Evolutionary conservation across 106 monocot genomes (phyloP), one percentile per base, ranked within the genome.

Genomic region (Dendrobium officinale): DNA sequence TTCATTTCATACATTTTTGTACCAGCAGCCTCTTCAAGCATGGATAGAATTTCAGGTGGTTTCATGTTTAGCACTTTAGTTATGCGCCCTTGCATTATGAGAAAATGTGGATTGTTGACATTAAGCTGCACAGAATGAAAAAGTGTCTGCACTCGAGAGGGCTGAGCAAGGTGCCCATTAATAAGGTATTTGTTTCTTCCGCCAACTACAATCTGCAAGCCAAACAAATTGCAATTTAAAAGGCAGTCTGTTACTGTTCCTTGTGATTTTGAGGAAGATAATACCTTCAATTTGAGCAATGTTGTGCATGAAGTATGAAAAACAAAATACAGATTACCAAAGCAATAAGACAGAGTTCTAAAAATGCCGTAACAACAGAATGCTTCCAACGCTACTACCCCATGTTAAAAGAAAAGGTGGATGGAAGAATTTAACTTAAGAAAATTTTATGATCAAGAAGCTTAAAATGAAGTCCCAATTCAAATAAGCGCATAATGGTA

Each of bases 51-150:
- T 84, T 98, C 98, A 19, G 92, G 95, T 0, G 98, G 95, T 75
- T 98, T 98, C 98, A 98, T 98, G 79, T 98, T 98, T 24, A 95
- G 80, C 66, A 98, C 98, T 83, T 98, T 98, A 18, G 95, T 98
- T 20, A 95, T 98, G 40, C 98, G 92, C 19, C 98, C 98, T 98
- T 98, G 98, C 95, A 95, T 98, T 73, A 98, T 95, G 7, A 98
- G 89, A 44, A 98, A 98, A 86, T 98, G 98, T 22, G 98, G 98
- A 73, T 98, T 98, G 61, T 98, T 98, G 59, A 95, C 98, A 80
- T 98, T 98, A 47, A 98, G 95, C 83, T 98, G 95, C 31, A 98
- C 92, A 24, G 95, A 98, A 75, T 98, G 98, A 81, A 98, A 98
- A 67, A 98, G 91, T 42, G 86, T 98, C 84, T 95, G 95, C 64